Evolutionary conservation across 495 filamentous ascomycete genomes (phyloP).

Genomic region (Daldinia childiae): DNA sequence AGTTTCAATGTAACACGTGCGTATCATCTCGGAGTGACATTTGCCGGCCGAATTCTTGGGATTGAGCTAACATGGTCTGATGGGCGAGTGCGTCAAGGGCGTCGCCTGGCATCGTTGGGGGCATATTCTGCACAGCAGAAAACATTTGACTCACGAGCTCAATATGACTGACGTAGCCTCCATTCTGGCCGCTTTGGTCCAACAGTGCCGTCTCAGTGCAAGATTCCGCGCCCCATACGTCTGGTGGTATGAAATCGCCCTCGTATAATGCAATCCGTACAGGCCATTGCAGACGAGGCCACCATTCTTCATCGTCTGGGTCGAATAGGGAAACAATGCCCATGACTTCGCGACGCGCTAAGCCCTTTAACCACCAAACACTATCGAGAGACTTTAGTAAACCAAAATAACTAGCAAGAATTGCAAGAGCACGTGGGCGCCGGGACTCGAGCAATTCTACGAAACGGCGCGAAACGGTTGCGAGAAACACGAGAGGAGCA

Average conservation of each 20-base stretch:
- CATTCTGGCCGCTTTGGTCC: slow-evolving; percentile 39
- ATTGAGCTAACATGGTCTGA: slow-evolving; percentile 24
- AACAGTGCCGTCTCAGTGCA: slow-evolving; percentile 52
- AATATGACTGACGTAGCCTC: slow-evolving; percentile 55
- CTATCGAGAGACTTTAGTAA: slow-evolving; percentile 62
- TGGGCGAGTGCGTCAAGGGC: slow-evolving; percentile 32
- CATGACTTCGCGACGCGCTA: slow-evolving; percentile 63
- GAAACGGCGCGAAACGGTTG: slow-evolving; percentile 66
- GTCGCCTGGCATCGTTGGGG: slow-evolving; percentile 28
- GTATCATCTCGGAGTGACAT: background rate
- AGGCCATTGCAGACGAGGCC: slow-evolving; percentile 65
- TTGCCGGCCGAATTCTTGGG: background rate
- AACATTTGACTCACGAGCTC: slow-evolving; percentile 60
- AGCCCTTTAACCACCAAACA: slow-evolving; percentile 67
- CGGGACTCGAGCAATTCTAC: slow-evolving; percentile 62
- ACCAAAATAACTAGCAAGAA: slow-evolving; percentile 65
- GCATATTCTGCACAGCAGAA: slow-evolving; percentile 49
- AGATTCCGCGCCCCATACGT: slow-evolving; percentile 62
- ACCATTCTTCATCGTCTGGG: slow-evolving; percentile 60
- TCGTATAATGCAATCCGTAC: slow-evolving; percentile 61
- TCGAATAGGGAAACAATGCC: slow-evolving; percentile 63
- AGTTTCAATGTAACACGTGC: slow-evolving; percentile 5
- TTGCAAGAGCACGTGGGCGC: slow-evolving; percentile 62
- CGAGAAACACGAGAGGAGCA: slow-evolving; percentile 64
- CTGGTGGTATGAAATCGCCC: slow-evolving; percentile 56